Evolutionary conservation across 441 rosid genomes (phyloP).

Genomic region (Pelargonium fulgidum): DNA sequence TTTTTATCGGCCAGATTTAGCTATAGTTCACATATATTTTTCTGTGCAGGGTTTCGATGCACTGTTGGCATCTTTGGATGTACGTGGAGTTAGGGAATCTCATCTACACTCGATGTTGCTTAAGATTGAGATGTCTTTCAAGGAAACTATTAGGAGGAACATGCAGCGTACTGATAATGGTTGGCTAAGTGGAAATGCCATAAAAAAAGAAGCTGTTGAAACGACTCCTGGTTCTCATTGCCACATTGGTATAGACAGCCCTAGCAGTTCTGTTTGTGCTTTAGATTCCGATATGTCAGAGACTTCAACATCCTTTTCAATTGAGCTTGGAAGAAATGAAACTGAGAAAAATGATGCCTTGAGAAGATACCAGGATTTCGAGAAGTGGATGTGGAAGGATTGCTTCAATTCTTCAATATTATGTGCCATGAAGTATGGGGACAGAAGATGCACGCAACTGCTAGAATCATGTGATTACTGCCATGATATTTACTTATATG

Average conservation of each 20-base stretch:
- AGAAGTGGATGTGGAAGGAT: constrained; percentile 82
- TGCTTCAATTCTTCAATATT: constrained; percentile 35
- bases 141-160: constrained; percentile 48
- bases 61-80: constrained; percentile 58
- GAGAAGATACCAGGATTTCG: constrained; percentile 61
- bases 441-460: constrained; percentile 46
- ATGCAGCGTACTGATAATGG: constrained; percentile 24
- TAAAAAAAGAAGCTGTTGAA: constrained; percentile 35
- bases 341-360: constrained; percentile 49
- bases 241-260: constrained; percentile 41
- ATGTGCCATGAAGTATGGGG: constrained; percentile 49
- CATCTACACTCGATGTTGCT: constrained; percentile 61
- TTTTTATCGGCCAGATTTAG: background rate
- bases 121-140: constrained; percentile 57
- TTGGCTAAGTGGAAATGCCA: constrained; percentile 29
- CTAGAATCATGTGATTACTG: constrained; percentile 51
- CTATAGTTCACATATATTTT: constrained; percentile 8
- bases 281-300: constrained; percentile 40
- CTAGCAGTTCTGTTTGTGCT: constrained; percentile 51
- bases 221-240: constrained; percentile 32
- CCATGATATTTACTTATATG: constrained; percentile 36
- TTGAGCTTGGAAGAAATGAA: constrained; percentile 61
- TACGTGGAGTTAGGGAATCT: constrained; percentile 69
- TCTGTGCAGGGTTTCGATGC: constrained; percentile 58
- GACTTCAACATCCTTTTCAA: constrained; percentile 50